Base-by-base conservation (phyloP, 176 grass and related monocot species). In the Tillandsia fasciculata region DNA sequence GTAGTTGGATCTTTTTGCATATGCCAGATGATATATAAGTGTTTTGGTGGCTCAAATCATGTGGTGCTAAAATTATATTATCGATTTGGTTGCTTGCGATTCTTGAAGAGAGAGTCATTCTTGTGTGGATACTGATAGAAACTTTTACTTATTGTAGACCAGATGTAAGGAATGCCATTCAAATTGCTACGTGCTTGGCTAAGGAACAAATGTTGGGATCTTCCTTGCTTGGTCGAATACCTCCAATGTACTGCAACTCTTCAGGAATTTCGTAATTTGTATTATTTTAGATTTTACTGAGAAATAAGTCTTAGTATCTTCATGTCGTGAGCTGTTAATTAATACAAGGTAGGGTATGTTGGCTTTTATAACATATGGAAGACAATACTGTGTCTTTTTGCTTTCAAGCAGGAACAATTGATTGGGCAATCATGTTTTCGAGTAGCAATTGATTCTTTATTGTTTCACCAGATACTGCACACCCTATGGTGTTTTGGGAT, bases 81-180 rank as follows among this genome's bases (percentile, higher is more conserved):
- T 59, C 0, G 20, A 59, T 8, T 59, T 59, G 14, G 3, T 59
- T 22, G 14, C 54, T 8, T 59, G 54, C n/a, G 9, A 18, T 18
- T 59, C 14, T 20, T 59, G 54, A 59, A 18, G 54, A 20, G 54
- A 5, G 6, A 59, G 54, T 59, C 20, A 49, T 48, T 22, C 71
- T 83, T 27, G 26, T 48, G 47, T 20, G 26, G 13, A 1, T 14
- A 74, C 65, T 84, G 63, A 80, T 22, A 73, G 68, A 72, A 67
- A 9, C 76, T 70, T 70, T 29, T 78, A 22, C 83, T 93, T 86
- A 72, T 76, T 83, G 72, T 92, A 97, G 88, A 97, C 57, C 89
- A 92, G 93, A 82, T 77, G 84, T 97, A 66, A 86, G 86, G 71
- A 97, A 97, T 85, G 86, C 89, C 22, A 97, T 92, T 72, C 81